phyloP scores from a whole-genome alignment of 1,139 yeast species.

The Trichomonascaceae sp. region DNA sequence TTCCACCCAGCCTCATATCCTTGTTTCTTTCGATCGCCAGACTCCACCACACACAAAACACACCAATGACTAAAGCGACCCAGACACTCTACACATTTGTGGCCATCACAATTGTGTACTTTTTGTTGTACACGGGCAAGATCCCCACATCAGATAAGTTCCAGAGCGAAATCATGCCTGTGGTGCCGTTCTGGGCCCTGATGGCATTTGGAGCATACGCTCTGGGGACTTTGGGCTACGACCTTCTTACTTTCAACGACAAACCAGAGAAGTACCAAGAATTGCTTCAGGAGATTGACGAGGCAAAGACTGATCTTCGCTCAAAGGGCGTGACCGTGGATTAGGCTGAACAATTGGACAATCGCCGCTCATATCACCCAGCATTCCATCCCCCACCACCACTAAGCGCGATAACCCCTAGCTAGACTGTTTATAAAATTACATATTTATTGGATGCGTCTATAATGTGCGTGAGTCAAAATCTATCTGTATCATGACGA shows the following conservation, averaged over 20 bases:
- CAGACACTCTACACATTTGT: slow-evolving; percentile 42
- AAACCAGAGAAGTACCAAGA: slow-evolving; percentile 58
- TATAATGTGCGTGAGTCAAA: no score
- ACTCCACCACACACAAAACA: no score
- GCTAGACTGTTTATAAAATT: no score
- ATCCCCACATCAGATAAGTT: slow-evolving; percentile 43
- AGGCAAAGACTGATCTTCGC: slow-evolving; percentile 50
- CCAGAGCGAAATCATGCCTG: slow-evolving; percentile 47
- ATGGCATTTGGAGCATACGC: slow-evolving; percentile 64
- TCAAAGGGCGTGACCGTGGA: slow-evolving; percentile 45
- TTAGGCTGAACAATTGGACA: no score
- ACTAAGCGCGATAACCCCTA: no score
- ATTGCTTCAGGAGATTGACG: slow-evolving; percentile 47
- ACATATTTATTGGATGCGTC: no score
- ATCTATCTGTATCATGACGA: no score
- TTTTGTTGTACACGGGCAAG: slow-evolving; percentile 38
- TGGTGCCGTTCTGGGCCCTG: slow-evolving; percentile 59
- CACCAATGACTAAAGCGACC: slow-evolving; percentile 54
- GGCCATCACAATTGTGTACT: slow-evolving; percentile 36
- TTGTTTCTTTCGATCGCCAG: no score
- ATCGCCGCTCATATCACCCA: no score
- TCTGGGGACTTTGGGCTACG: slow-evolving; percentile 59
- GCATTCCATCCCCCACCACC: no score
- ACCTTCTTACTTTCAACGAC: slow-evolving; percentile 59
- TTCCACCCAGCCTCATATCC: no score